A percentile compares a stretch with the other conserved stretches of the same genome.
These are phyloP conservation scores for Emericellopsis terricola DNA, from an alignment of 495 filamentous ascomycete genomes.

Conservation along the genomic window DNA sequence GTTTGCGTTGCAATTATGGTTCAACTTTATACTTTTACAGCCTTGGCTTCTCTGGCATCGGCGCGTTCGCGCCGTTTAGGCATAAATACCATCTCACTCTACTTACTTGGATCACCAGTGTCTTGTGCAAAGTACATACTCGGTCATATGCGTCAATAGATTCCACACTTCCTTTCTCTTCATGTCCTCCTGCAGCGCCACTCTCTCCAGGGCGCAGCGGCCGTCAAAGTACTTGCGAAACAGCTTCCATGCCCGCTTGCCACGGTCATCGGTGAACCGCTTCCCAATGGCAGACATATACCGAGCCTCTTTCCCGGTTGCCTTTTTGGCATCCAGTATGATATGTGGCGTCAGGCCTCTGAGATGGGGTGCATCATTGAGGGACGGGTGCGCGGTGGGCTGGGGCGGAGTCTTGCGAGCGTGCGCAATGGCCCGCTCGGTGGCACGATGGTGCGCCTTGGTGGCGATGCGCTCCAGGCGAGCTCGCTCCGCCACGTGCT, in stretches of 20 bases:
- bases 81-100: no score
- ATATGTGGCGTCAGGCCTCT: constrained; percentile 26
- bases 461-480: constrained; percentile 31
- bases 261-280: constrained; percentile 31
- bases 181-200: constrained; percentile 61
- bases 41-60: no score
- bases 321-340: constrained; percentile 36
- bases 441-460: constrained; percentile 23
- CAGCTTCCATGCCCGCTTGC: constrained; percentile 28
- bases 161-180: constrained; percentile 69
- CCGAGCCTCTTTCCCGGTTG: constrained; percentile 43
- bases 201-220: constrained; percentile 68
- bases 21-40: no score
- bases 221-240: constrained; percentile 81
- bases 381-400: constrained; percentile 25
- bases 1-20: no score
- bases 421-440: constrained; percentile 28
- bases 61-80: no score
- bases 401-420: constrained; percentile 22
- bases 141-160: constrained; percentile 43
- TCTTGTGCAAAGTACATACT: constrained; percentile 32
- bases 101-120: constrained; percentile 48
- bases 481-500: constrained; percentile 30
- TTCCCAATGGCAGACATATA: constrained; percentile 56
- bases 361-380: constrained; percentile 29